Evolutionary conservation across 1,284 basidiomycete species (phyloP), one percentile per base, ranked within the genome.

Genomic region (Papiliotrema flavescens): DNA sequence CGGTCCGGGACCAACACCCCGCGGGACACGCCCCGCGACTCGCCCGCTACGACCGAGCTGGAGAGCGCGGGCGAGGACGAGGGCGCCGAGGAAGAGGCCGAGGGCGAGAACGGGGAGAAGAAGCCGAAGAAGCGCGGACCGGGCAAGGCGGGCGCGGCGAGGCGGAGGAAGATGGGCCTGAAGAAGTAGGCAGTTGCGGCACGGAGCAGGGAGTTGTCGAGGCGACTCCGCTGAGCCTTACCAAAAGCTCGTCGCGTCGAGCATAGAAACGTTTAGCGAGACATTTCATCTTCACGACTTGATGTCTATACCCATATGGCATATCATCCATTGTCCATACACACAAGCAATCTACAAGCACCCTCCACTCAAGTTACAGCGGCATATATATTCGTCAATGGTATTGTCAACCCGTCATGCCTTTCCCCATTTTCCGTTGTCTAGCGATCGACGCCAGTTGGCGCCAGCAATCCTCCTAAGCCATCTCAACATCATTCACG

Each of bases 101-200:
- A 36, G 14, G 61, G 50, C 3, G 62, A 32, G 2, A 56, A 41
- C 11, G 51, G 32, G 13, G 61, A 56, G 39, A 53, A 37, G 26
- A 44, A 26, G 52, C 67, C 66, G 61, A 70, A 67, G 56, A 69
- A 63, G 61, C 43, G 53, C 2, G 69, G 64, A 9, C 49, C 53
- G 2, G 74, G 72, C 19, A 73, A 73, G 58, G 66, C 73, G 2
- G 68, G 64, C 3, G 74, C 57, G 3, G 65, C 65, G 42, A 62
- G 73, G 41, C 59, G 70, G 55, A 62, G 74, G 54, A 76, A 76
- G 62, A 64, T 73, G 63, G 67, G 42, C 7, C 51, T 65, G 55
- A 73, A 72, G 54, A 70, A 73, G 61, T 71, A 62, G 50, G 28
- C 24, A 3, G 17, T 11, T n/a, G 28, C 28, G 28, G 11, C 5